Percentiles rank a stretch among this genome's conserved stretches.
Conservation (phyloP, 202 grass and related monocot species). For the Saccharum hybrid region DNA sequence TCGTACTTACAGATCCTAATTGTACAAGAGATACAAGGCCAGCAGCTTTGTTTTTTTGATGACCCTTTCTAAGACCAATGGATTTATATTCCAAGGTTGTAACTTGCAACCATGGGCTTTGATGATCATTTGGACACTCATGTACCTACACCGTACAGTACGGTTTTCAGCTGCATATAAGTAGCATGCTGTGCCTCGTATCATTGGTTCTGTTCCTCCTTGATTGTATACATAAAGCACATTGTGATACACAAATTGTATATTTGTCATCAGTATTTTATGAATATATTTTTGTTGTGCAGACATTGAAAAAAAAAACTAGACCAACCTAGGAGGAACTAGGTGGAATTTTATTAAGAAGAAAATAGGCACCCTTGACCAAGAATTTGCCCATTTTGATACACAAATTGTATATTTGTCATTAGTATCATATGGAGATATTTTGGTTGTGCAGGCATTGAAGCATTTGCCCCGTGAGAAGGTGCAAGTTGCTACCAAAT, state of each 20-base stretch:
- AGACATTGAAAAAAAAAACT: conserved; percentile 41
- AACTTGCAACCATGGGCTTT: not conserved
- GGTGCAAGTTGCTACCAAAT: conserved; percentile 80
- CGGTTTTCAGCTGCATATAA: not conserved
- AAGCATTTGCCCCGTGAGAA: conserved; percentile 66
- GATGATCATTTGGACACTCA: not conserved
- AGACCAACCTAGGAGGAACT: not conserved
- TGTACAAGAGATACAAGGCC: not conserved
- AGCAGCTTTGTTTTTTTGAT: conserved; percentile 7
- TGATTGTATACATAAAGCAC: conserved; percentile 1
- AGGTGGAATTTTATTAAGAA: not conserved
- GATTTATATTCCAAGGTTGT: not conserved
- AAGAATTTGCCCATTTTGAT: conserved; percentile 1
- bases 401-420: conserved; percentile 18
- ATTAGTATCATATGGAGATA: conserved; percentile 11
- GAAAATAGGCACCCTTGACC: not conserved
- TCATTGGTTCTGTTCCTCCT: not conserved
- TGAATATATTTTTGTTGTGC: conserved; percentile 35
- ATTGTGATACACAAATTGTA: conserved; percentile 2
- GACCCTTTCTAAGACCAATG: not conserved
- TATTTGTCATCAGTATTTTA: conserved; percentile 17
- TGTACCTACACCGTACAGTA: not conserved
- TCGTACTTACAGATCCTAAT: not conserved
- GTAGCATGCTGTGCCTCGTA: not conserved
- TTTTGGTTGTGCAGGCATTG: conserved; percentile 60